Conservation (phyloP, 805 yeast species). For the Candida saitoana region DNA sequence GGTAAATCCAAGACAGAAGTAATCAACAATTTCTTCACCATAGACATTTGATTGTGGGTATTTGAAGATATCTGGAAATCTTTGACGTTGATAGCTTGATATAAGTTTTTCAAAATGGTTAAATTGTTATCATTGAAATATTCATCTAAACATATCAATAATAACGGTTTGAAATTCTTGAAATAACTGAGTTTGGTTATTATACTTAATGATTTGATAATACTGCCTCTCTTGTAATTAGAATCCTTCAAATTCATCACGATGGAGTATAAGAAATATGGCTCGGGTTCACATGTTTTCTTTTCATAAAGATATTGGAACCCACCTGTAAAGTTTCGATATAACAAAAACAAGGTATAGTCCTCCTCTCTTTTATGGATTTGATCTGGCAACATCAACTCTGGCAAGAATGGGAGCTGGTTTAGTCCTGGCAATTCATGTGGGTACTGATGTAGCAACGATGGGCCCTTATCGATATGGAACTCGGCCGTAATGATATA, state of each 20-base stretch:
- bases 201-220: conserved; percentile 55
- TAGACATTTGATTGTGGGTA: conserved; percentile 18
- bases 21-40: conserved; percentile 33
- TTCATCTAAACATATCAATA: conserved; percentile 49
- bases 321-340: conserved; percentile 36
- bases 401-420: conserved; percentile 43
- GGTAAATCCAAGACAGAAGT: conserved; percentile 43
- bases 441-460: conserved; percentile 50
- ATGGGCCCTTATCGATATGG: conserved; percentile 72
- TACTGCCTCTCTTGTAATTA: conserved; percentile 51
- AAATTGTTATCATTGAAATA: conserved; percentile 30
- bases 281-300: conserved; percentile 32
- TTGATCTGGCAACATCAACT: conserved; percentile 60
- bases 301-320: conserved; percentile 34
- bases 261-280: conserved; percentile 53
- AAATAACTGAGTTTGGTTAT: conserved; percentile 52
- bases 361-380: conserved; percentile 56
- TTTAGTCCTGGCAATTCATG: conserved; percentile 27
- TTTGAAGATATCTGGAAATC: conserved; percentile 19
- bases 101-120: conserved; percentile 23
- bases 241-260: conserved; percentile 47
- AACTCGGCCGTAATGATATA: conserved; percentile 72
- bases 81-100: conserved; percentile 29
- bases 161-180: conserved; percentile 55
- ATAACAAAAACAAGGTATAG: conserved; percentile 53